phyloP scores from a whole-genome alignment of 75 land plant species.

The Pinus albicaulis region DNA sequence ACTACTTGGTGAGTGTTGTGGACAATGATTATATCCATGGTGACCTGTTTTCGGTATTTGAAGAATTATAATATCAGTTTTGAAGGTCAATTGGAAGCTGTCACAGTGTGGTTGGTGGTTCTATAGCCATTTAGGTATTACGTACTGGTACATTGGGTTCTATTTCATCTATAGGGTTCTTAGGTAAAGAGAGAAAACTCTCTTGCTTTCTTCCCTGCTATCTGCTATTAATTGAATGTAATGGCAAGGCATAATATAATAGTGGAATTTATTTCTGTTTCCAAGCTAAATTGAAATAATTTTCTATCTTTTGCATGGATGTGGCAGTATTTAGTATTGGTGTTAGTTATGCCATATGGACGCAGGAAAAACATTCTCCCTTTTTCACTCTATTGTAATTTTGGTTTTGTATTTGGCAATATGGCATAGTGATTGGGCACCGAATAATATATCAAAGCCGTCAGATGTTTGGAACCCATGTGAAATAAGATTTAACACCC shows the following conservation, averaged over 20 bases:
- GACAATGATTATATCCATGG: slow-evolving; percentile 88
- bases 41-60: slow-evolving; percentile 69
- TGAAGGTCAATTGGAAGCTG: background rate
- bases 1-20: slow-evolving; percentile 86
- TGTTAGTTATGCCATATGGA: background rate
- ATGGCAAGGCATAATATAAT: background rate
- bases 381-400: background rate
- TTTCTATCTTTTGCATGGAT: too few species aligned
- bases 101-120: background rate
- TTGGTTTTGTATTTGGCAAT: background rate
- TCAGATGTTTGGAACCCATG: too few species aligned
- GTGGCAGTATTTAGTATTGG: background rate
- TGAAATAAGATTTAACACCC: too few species aligned
- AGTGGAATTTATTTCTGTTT: background rate
- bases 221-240: background rate
- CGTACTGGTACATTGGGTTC: background rate
- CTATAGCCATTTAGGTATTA: background rate
- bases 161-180: background rate
- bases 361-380: background rate
- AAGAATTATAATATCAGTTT: slow-evolving; percentile 35
- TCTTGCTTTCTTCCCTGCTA: background rate
- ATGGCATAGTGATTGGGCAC: slow-evolving; percentile 3
- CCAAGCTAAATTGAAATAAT: background rate
- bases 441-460: background rate
- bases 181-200: background rate